Evolutionary conservation across 371 early-diverging fungal genomes (phyloP).

Genomic region (Sporodiniella umbellata): DNA sequence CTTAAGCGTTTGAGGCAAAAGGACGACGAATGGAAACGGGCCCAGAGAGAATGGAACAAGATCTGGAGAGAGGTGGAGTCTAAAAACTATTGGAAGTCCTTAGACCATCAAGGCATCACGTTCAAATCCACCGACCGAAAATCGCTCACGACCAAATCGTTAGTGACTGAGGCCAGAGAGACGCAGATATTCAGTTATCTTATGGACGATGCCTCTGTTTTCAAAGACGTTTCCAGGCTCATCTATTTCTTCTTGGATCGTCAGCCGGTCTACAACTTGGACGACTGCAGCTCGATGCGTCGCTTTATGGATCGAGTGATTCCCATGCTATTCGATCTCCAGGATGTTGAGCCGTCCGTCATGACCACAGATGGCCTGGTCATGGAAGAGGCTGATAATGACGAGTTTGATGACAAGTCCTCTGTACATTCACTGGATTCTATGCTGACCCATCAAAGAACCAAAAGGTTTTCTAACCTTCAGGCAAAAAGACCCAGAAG

Average conservation of each 20-base stretch:
- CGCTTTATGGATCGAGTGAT: slow-evolving; percentile 71
- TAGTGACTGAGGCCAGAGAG: slow-evolving; percentile 84
- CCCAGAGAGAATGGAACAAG: slow-evolving; percentile 81
- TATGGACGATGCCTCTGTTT: slow-evolving; percentile 59
- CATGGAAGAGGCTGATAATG: slow-evolving; percentile 32
- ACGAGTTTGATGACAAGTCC: slow-evolving; percentile 21
- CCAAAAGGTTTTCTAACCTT: not conserved
- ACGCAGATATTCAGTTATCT: slow-evolving; percentile 33
- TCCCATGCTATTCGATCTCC: slow-evolving; percentile 67
- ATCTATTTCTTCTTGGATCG: slow-evolving; percentile 50
- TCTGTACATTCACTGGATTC: slow-evolving; percentile 19
- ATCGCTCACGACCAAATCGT: slow-evolving; percentile 68
- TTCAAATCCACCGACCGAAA: slow-evolving; percentile 90
- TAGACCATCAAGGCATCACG: slow-evolving; percentile 90
- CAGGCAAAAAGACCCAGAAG: not conserved
- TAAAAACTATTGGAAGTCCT: slow-evolving; percentile 95
- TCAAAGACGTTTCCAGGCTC: slow-evolving; percentile 67
- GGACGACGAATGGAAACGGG: slow-evolving; percentile 93
- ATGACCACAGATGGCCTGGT: slow-evolving; percentile 30
- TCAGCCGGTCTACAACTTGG: slow-evolving; percentile 44
- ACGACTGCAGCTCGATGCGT: slow-evolving; percentile 70
- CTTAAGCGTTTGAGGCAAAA: slow-evolving; percentile 95
- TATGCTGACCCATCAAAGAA: not conserved
- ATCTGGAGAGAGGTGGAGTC: slow-evolving; percentile 95
- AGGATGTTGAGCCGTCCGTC: slow-evolving; percentile 26